Percentiles rank a stretch among this genome's conserved stretches.
Evolutionary conservation across 1,139 yeast genomes (phyloP).

Genomic region (Geotrichum bryndzae): DNA sequence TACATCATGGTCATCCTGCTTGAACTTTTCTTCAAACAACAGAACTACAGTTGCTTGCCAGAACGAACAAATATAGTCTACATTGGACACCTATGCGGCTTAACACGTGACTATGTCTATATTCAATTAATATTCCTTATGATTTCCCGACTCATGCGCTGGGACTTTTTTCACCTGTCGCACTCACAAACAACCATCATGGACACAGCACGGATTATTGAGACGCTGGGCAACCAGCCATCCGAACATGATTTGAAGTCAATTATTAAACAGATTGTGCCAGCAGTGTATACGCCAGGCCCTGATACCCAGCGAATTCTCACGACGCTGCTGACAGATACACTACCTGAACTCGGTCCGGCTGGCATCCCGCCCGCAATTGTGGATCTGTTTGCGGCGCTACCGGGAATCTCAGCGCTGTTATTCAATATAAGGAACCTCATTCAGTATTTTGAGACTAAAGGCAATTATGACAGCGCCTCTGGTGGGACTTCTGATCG

Average conservation of each 20-base stretch:
- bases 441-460: not conserved
- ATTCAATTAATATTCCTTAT: not conserved
- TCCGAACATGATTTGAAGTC: not conserved
- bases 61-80: not conserved
- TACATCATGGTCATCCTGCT: too few species aligned
- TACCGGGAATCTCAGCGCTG: conserved; percentile 7
- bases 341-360: conserved; percentile 2
- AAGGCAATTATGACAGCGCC: not conserved
- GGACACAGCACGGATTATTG: not conserved
- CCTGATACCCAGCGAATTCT: conserved; percentile 2
- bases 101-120: not conserved
- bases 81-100: not conserved
- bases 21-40: too few species aligned
- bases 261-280: not conserved
- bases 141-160: not conserved
- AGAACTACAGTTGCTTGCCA: too few species aligned
- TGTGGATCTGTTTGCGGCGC: conserved; percentile 3
- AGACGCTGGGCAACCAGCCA: not conserved
- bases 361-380: not conserved
- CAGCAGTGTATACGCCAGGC: not conserved
- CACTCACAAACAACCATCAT: not conserved
- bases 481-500: not conserved
- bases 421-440: conserved; percentile 5
- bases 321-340: not conserved
- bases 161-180: not conserved